Conservation (phyloP, 1,284 basidiomycete genomes). For the Irpex sp. region DNA sequence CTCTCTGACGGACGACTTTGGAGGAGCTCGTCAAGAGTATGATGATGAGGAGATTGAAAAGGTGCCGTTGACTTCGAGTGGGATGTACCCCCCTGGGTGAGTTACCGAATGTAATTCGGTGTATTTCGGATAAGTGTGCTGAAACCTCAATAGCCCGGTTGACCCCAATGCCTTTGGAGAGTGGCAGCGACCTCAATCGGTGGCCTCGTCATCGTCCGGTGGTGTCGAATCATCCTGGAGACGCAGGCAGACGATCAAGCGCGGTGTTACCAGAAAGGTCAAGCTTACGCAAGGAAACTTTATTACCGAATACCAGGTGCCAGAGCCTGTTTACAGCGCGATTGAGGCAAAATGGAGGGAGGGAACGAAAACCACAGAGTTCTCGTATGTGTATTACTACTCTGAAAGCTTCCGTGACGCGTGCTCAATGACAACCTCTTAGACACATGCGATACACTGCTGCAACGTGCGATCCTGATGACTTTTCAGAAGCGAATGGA, state of each 20-base stretch:
- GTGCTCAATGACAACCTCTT: not conserved
- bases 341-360: constrained; percentile 78
- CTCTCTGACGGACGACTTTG: constrained; percentile 53
- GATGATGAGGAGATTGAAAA: constrained; percentile 74
- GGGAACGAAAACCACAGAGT: constrained; percentile 71
- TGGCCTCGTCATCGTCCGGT: constrained; percentile 60
- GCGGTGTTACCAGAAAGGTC: constrained; percentile 89
- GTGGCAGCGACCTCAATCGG: constrained; percentile 60
- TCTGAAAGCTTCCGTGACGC: not conserved
- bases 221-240: constrained; percentile 77
- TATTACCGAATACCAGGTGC: constrained; percentile 88
- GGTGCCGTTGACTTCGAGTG: constrained; percentile 60
- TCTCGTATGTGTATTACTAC: constrained; percentile 58
- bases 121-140: constrained; percentile 6
- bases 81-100: constrained; percentile 72
- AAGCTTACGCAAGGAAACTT: constrained; percentile 92
- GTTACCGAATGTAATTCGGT: constrained; percentile 21
- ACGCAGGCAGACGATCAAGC: constrained; percentile 87
- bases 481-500: constrained; percentile 81
- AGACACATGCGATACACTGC: constrained; percentile 92
- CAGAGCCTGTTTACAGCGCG: constrained; percentile 82
- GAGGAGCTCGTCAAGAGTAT: constrained; percentile 36
- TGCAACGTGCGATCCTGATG: constrained; percentile 93
- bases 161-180: constrained; percentile 66
- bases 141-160: constrained; percentile 38